A percentile compares a stretch with the other conserved stretches of the same genome.
phyloP scores from a whole-genome alignment of 2,329 filamentous ascomycete genomes.

The Stachybotrys echinatus region DNA sequence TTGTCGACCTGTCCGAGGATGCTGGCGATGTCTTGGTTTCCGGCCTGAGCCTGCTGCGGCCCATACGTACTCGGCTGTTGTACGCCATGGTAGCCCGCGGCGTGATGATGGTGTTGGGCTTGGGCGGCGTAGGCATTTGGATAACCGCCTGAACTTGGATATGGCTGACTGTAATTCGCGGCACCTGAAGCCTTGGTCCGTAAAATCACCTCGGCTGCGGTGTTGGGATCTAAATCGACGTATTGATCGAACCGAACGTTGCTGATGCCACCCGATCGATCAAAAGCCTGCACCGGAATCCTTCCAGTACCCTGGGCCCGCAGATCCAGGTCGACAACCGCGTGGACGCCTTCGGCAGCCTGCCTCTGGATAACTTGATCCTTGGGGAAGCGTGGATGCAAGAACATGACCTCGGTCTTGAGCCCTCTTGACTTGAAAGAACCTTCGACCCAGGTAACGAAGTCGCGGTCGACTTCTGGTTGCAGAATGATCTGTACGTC shows the following conservation, averaged over 20 bases:
- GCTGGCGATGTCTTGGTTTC: constrained; percentile 51
- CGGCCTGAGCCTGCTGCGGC: constrained; percentile 21
- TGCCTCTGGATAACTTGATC: constrained; percentile 78
- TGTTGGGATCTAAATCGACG: constrained; percentile 69
- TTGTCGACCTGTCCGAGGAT: constrained; percentile 65
- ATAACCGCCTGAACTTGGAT: constrained; percentile 18
- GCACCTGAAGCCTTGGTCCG: constrained; percentile 53
- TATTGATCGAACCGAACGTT: constrained; percentile 87
- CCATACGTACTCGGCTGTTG: constrained; percentile 10
- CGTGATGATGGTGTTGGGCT: not conserved
- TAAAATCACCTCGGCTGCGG: constrained; percentile 75
- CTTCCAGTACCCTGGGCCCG: constrained; percentile 65
- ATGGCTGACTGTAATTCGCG: constrained; percentile 23
- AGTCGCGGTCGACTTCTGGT: constrained; percentile 72
- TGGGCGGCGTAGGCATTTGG: constrained; percentile 25
- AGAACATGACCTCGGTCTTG: constrained; percentile 71
- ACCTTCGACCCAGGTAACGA: constrained; percentile 76
- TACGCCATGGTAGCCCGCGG: constrained; percentile 3
- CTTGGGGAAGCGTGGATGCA: constrained; percentile 71
- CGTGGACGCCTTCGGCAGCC: constrained; percentile 82
- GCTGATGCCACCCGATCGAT: constrained; percentile 66
- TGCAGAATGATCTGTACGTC: constrained; percentile 85
- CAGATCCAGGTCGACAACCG: constrained; percentile 71
- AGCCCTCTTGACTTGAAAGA: constrained; percentile 68
- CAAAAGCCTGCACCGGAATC: constrained; percentile 80